Percentiles rank a stretch among this genome's conserved stretches.
These are phyloP conservation scores for Fragilaria radians DNA, from an alignment of 108 stramenopile genomes.

Conservation along the genomic window DNA sequence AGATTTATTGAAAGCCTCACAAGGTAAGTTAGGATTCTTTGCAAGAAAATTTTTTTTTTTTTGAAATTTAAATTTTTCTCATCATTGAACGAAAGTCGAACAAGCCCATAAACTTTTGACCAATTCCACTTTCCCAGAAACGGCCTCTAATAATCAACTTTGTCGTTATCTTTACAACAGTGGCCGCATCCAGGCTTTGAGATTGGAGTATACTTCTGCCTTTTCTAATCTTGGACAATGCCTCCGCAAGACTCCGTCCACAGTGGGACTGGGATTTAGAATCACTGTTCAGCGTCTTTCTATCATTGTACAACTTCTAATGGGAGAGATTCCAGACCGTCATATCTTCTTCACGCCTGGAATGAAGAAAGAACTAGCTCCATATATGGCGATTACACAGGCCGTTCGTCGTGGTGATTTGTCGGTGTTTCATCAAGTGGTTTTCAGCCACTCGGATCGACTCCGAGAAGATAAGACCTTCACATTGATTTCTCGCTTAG, in stretches of 20 bases:
- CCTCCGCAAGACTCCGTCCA: constrained; percentile 91
- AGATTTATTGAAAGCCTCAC: constrained; percentile 61
- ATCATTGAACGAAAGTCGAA: constrained; percentile 49
- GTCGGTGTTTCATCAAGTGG: constrained; percentile 71
- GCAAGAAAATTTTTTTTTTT: constrained; percentile 1
- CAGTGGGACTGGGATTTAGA: constrained; percentile 89
- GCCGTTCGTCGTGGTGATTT: constrained; percentile 96
- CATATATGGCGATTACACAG: constrained; percentile 91
- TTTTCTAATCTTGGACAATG: constrained; percentile 91
- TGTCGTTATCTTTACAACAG: constrained; percentile 95
- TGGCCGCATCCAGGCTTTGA: constrained; percentile 89
- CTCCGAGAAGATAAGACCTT: constrained; percentile 82
- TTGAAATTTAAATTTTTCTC: neutral
- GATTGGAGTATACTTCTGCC: constrained; percentile 93
- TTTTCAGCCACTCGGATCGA: constrained; percentile 53
- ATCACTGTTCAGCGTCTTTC: constrained; percentile 79
- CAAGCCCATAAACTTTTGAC: constrained; percentile 91
- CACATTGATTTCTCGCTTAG: constrained; percentile 91
- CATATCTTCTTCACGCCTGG: constrained; percentile 81
- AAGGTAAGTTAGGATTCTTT: constrained; percentile 38
- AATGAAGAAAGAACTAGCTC: constrained; percentile 70
- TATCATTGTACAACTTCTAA: constrained; percentile 90
- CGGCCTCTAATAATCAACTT: constrained; percentile 91
- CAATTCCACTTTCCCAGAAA: constrained; percentile 88
- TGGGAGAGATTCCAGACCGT: constrained; percentile 96